phyloP scores from a whole-genome alignment of 2,329 filamentous ascomycete species.

The Curvularia lunata region DNA sequence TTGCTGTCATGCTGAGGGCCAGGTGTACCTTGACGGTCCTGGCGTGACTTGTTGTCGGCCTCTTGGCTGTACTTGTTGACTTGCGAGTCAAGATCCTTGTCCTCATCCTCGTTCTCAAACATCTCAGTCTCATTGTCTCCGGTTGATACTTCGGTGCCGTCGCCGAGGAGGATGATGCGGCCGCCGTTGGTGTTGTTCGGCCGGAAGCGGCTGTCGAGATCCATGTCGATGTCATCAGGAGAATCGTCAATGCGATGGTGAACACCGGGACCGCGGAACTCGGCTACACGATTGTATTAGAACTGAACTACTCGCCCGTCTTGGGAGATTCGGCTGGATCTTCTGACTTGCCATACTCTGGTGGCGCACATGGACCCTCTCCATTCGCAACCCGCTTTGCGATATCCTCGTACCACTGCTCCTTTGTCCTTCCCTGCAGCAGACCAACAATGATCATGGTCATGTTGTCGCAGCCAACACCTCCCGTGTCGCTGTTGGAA shows the following conservation, averaged over 20 bases:
- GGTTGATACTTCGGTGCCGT: constrained; percentile 90
- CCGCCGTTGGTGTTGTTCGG: constrained; percentile 70
- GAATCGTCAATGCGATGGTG: constrained; percentile 59
- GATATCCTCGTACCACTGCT: constrained; percentile 98
- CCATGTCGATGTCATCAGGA: constrained; percentile 71
- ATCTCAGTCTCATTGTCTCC: constrained; percentile 90
- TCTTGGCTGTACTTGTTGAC: constrained; percentile 67
- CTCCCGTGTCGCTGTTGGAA: constrained; percentile 96
- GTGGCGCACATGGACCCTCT: constrained; percentile 96
- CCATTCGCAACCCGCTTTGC: constrained; percentile 92
- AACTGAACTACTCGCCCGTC: constrained; percentile 44
- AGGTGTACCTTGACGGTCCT: constrained; percentile 36
- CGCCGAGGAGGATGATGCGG: constrained; percentile 91
- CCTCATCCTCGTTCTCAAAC: constrained; percentile 88
- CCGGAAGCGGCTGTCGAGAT: constrained; percentile 70
- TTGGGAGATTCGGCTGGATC: constrained; percentile 45
- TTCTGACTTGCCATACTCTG: constrained; percentile 93
- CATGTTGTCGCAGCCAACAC: constrained; percentile 99
- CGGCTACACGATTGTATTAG: constrained; percentile 52
- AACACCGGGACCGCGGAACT: constrained; percentile 59
- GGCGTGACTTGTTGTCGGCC: constrained; percentile 29
- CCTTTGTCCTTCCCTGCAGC: constrained; percentile 88
- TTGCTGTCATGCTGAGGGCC: constrained; percentile 28
- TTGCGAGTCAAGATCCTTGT: constrained; percentile 85
- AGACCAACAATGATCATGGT: constrained; percentile 93